Evolutionary conservation across 202 grass and related monocot species (phyloP).

Genomic region (Dendrocalamus latiflorus): DNA sequence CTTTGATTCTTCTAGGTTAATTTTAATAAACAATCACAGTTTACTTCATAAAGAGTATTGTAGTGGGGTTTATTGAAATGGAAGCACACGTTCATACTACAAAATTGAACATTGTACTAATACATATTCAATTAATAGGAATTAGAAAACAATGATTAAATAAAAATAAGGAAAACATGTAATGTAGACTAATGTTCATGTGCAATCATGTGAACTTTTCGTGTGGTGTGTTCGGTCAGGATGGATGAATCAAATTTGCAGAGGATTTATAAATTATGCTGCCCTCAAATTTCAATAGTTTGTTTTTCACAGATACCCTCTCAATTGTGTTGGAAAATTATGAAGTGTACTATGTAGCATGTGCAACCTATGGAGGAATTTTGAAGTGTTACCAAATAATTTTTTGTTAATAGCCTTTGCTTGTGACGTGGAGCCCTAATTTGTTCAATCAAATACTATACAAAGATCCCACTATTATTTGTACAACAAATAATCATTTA

Average conservation of each 20-base stretch:
- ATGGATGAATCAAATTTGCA: not conserved
- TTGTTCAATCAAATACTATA: too few species aligned
- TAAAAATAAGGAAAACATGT: not conserved
- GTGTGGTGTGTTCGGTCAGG: not conserved
- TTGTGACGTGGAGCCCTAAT: too few species aligned
- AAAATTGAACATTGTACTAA: not conserved
- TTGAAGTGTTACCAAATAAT: too few species aligned
- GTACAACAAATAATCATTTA: too few species aligned
- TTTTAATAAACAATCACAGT: not conserved
- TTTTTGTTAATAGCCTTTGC: too few species aligned
- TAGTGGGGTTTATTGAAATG: not conserved
- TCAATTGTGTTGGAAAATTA: not conserved
- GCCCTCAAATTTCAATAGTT: not conserved
- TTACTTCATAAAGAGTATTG: not conserved
- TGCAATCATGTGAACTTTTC: not conserved
- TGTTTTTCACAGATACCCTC: not conserved
- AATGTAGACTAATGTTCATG: not conserved
- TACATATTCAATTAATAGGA: not conserved
- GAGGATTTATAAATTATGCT: not conserved
- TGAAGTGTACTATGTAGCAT: too few species aligned
- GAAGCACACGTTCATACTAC: not conserved
- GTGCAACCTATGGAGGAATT: too few species aligned
- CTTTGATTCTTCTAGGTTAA: too few species aligned
- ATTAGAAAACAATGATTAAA: not conserved
- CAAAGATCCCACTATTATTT: too few species aligned